Percentiles rank a stretch among this genome's conserved stretches.
Evolutionary conservation across 192 early-diverging fungal species (phyloP).

Genomic region (Mortierella claussenii): DNA sequence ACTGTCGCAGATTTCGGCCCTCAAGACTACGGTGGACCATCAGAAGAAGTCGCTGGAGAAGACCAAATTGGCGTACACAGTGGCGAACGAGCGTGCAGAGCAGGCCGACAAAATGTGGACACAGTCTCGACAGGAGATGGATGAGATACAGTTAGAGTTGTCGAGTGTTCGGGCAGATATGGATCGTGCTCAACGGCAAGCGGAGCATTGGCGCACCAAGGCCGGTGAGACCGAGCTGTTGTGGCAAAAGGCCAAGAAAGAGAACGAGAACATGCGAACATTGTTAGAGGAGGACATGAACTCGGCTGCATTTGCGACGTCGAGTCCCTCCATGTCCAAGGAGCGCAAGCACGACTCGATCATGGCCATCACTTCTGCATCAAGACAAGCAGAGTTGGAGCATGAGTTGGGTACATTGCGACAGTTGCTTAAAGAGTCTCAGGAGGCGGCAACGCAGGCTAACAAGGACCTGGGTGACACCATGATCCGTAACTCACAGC

Average conservation of each 20-base stretch:
- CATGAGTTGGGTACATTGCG: slow-evolving; percentile 50
- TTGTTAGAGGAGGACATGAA: slow-evolving; percentile 59
- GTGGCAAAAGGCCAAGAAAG: slow-evolving; percentile 53
- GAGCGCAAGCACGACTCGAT: slow-evolving; percentile 50
- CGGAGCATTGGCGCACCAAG: slow-evolving; percentile 48
- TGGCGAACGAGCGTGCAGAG: slow-evolving; percentile 54
- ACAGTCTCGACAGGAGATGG: slow-evolving; percentile 54
- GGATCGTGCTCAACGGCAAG: slow-evolving; percentile 50
- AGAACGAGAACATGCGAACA: slow-evolving; percentile 48
- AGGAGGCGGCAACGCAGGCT: slow-evolving; percentile 31
- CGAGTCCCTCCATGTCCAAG: slow-evolving; percentile 14
- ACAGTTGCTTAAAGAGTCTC: slow-evolving; percentile 29
- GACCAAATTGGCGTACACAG: slow-evolving; percentile 45
- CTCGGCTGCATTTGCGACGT: too few relatives aligned
- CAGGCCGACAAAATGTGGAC: slow-evolving; percentile 55
- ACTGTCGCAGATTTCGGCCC: slow-evolving; percentile 22
- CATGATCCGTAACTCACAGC: slow-evolving; percentile 55
- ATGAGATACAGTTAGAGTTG: slow-evolving; percentile 42
- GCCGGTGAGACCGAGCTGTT: slow-evolving; percentile 53
- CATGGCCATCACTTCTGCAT: slow-evolving; percentile 39
- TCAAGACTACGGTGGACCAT: slow-evolving; percentile 57
- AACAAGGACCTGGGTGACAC: slow-evolving; percentile 54
- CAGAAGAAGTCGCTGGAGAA: slow-evolving; percentile 58
- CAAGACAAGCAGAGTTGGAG: slow-evolving; percentile 42
- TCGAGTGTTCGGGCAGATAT: slow-evolving; percentile 43